A percentile compares a stretch with the other conserved stretches of the same genome.
Conservation (phyloP, 352 stramenopile genomes). For the Phytophthora tentaculata region DNA sequence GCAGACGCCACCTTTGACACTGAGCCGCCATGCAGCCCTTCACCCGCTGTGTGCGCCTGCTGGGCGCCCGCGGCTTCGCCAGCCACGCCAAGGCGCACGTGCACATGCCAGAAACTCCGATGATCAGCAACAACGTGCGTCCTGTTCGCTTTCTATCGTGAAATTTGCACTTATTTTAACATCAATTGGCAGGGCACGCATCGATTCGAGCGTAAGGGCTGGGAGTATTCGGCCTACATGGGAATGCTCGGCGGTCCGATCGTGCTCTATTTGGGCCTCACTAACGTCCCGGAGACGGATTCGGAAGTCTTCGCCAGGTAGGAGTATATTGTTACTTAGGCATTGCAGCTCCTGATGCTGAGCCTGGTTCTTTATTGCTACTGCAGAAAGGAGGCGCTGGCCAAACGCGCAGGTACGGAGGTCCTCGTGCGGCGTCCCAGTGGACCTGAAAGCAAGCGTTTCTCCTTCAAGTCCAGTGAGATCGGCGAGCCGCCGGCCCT, state of each 20-base stretch:
- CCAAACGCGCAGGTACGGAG: conserved; percentile 55
- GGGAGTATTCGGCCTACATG: conserved; percentile 85
- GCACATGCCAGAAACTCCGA: conserved; percentile 87
- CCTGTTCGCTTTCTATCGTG: neutral
- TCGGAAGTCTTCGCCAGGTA: conserved; percentile 84
- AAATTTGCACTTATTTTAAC: neutral
- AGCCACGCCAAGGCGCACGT: conserved; percentile 60
- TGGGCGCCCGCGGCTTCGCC: conserved; percentile 60
- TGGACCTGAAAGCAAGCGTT: conserved; percentile 53
- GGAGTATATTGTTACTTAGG: neutral
- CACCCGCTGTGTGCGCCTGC: conserved; percentile 34
- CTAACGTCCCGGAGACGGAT: conserved; percentile 83
- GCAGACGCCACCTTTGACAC: conserved; percentile 23
- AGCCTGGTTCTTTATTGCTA: neutral
- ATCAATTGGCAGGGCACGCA: conserved; percentile 63
- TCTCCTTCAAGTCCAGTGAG: conserved; percentile 46
- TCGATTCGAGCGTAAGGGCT: conserved; percentile 81
- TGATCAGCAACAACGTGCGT: conserved; percentile 89
- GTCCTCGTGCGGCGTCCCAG: conserved; percentile 56
- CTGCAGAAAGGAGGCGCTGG: conserved; percentile 63
- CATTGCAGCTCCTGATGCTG: neutral
- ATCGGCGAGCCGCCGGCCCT: conserved; percentile 71
- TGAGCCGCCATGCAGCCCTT: conserved; percentile 42
- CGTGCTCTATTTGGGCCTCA: conserved; percentile 80
- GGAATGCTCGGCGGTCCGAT: conserved; percentile 72